Evolutionary conservation across 805 yeast species (phyloP), one percentile per base, ranked within the genome.

Genomic region (Aciculoconidium aculeatum): DNA sequence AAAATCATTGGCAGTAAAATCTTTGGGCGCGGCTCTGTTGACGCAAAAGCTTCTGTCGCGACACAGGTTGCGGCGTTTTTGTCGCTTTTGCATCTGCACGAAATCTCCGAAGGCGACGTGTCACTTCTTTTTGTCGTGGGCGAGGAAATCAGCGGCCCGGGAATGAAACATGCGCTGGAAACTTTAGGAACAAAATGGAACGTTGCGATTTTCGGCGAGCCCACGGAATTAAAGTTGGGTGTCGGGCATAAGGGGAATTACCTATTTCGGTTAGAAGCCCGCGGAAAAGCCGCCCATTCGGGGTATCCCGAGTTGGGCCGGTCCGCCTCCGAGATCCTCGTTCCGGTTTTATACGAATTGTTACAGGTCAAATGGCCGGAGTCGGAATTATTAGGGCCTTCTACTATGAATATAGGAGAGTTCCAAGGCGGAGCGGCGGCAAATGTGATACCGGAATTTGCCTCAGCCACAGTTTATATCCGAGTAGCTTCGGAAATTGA

Each of bases 21-120:
- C 11, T 68, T 64, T 44, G 87, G 87, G 13, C 61, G 88, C 31
- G 88, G 88, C 3, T 49, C 80, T 1, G 63, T 70, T 32, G 88
- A 80, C 45, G 87, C 83, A n/a, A 80, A 80, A 45, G 83, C 67
- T 0, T 74, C 83, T 7, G 76, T 80, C 11, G 80, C 83, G 0
- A 50, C 81, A 1, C 84, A 77, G 44, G 56, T 77, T 5, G 55
- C 64, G 16, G 74, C 85, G 1, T 65, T 68, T 16, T 49, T 67
- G n/a, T 70, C 72, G 22, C 45, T 80, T 20, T 35, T 65, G 4
- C 46, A 56, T 3, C 48, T 50, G 2, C 60, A 60, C 1, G 41
- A 49, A 11, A 41, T 74, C 11, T 34, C 44, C 7, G 72, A 68
- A 25, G 82, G 80, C 9, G 85, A 80, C 33, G 62, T 75, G 5